Conservation (phyloP, 371 early-diverging fungal genomes). For the Lichtheimia ramosa region DNA sequence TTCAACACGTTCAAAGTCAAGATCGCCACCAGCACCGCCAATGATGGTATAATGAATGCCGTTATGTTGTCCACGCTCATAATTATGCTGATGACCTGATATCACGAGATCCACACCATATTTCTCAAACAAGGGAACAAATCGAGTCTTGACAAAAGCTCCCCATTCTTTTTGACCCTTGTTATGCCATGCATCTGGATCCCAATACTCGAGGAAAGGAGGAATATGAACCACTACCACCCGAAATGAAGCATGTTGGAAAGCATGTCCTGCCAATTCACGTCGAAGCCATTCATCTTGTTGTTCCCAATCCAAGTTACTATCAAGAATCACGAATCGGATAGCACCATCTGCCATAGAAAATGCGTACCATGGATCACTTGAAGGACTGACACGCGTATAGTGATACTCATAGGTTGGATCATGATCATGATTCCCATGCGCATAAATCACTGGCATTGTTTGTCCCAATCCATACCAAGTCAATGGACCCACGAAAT, state of each 20-base stretch:
- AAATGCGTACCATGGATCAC: constrained; percentile 62
- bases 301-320: constrained; percentile 60
- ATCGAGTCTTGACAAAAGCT: constrained; percentile 65
- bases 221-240: constrained; percentile 77
- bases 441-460: constrained; percentile 70
- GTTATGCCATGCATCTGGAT: constrained; percentile 68
- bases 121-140: constrained; percentile 66
- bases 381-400: constrained; percentile 29
- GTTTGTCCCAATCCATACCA: constrained; percentile 54
- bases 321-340: constrained; percentile 71
- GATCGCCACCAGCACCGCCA: constrained; percentile 76
- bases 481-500: constrained; percentile 67
- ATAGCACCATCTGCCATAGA: constrained; percentile 59
- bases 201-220: constrained; percentile 83
- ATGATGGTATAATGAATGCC: constrained; percentile 65
- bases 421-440: constrained; percentile 79
- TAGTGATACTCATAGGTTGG: constrained; percentile 45
- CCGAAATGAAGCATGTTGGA: constrained; percentile 59
- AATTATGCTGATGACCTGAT: constrained; percentile 84
- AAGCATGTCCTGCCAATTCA: constrained; percentile 57
- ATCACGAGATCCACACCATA: constrained; percentile 73
- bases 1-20: constrained; percentile 69
- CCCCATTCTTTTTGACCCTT: constrained; percentile 73
- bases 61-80: constrained; percentile 61
- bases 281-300: constrained; percentile 65